Evolutionary conservation across 352 stramenopile genomes (phyloP), one percentile per base, ranked within the genome.

Genomic region (Thalassiosira mediterranea): DNA sequence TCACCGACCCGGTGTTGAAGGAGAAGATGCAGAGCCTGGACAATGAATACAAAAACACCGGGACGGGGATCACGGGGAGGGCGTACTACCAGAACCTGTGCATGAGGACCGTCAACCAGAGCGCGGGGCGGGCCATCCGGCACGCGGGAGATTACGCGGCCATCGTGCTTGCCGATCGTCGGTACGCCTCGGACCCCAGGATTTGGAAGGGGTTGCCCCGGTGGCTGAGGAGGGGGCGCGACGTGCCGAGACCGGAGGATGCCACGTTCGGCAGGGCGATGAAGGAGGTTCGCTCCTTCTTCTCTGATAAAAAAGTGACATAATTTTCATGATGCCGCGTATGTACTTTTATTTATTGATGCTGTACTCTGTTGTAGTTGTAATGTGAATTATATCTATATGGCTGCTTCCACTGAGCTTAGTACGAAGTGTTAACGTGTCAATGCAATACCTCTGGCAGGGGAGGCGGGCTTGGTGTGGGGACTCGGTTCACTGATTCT

Each of bases 71-170:
- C 7, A 87, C 87, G 42, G 95, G 95, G 0, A 88, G 95, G 7
- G 87, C 94, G 37, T 98, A 98, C 69, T 99, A 99, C 83, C 93
- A 98, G 58, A 98, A 97, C 74, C 79, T 99, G 32, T 99, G 97
- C 76, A 98, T 99, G 95, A 97, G 95, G 59, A 96, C 96, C 0
- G 97, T 99, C 10, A 99, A 99, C 79, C 97, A 99, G 85, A 98
- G 94, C 26, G 98, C 99, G 48, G 97, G 97, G 85, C 90, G 97
- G 37, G 96, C 97, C 7, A 99, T 99, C 86, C 92, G 97, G 0
- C 97, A 99, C 81, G 94, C 94, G 31, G 94, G 96, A 25, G 97
- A 99, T 80, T 99, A 98, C 79, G 95, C 97, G 3, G 92, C 91
- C 23, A 98, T 99, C 66, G 75, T 99, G 15, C 84, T 99, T 10